Base-by-base conservation (phyloP, 305 asterid species). In the Solanum hybrid region DNA sequence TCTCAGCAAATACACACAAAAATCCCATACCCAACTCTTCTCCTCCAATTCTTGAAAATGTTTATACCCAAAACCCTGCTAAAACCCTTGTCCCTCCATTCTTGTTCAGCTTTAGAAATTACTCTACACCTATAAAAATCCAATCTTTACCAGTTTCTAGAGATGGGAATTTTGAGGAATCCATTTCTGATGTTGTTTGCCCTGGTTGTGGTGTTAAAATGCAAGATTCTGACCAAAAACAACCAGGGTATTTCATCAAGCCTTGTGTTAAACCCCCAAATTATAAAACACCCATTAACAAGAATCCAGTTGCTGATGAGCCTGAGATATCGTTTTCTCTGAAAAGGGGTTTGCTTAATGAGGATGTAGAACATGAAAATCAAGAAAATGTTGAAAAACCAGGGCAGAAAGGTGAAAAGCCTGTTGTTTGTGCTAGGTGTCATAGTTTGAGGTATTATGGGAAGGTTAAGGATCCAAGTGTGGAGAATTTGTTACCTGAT, bases 121-220 rank as follows among this genome's bases (percentile, higher is more conserved):
- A 91, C 79, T 95, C 94, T 29, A 36, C 60, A 66, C 75, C 94
- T 29, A 71, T 73, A 86, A 95, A 94, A 66, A 88, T 64, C 37
- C 90, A 91, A 60, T 86, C 93, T 87, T 92, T 89, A 22, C 69
- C 92, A 7, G 77, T 86, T 38, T 91, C 91, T 71, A 93, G 99
- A 85, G 98, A 96, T 93, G 99, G 99, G 13, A 96, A 97, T 90
- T 97, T 92, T 92, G 97, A 95, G 40, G 98, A 95, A 87, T 85
- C 91, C 17, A 37, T 90, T 79, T 92, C 94, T 5, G 88, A 75
- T 12, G 87, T 84, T 86, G 86, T 97, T 88, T 96, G 99, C 92
- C 96, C 95, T 84, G 99, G 99, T 81, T 97, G 99, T 87, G 99
- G 98, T 37, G 95, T 95, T 64, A 93, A 92, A 29, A 95, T 95